Base-by-base conservation (phyloP, 441 rosid species). In the Arabidopsis hybrid region DNA sequence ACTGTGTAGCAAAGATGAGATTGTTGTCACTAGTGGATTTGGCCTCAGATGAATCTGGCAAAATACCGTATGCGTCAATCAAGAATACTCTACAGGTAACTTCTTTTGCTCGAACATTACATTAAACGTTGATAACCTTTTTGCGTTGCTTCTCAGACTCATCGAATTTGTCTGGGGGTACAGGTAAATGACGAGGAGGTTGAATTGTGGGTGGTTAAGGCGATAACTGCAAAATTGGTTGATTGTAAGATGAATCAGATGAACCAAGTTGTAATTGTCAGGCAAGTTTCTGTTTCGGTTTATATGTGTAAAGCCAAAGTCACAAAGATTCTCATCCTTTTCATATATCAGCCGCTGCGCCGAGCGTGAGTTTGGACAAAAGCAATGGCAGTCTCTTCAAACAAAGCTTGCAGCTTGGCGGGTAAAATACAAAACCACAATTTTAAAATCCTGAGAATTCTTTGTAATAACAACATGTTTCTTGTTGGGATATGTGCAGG, bases 241-340 rank as follows among this genome's bases (percentile, higher is more conserved):
- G 92, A 85, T 64, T 88, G 97, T 76, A 91, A 86, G 83, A 91
- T 95, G 90, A 94, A 95, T 79, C 98, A 95, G 84, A 87, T 93
- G 97, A 93, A 93, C 85, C 84, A 88, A 86, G 89, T 80, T 69
- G 85, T 90, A 64, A 72, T 90, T 74, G 94, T 93, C 79, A 90
- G 96, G 98, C 85, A 79, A 43, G 61, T 50, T 51, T 36, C 12
- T 69, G 42, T 66, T 7, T 49, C 1, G 18, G 39, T 50, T 32
- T 39, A 47, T 49, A 5, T 43, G n/a, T 29, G 40, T 31, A n/a
- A 18, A 56, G 9, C 32, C 42, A 26, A 26, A 26, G 29, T 26
- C 29, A 7, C 17, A 40, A 9, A 4, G 39, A 17, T 67, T 42
- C 57, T 50, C 38, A 75, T 73, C 36, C 11, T 56, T 13, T 13